Base-by-base conservation (phyloP, 2,329 filamentous ascomycete species). In the Exophiala spinifera region DNA sequence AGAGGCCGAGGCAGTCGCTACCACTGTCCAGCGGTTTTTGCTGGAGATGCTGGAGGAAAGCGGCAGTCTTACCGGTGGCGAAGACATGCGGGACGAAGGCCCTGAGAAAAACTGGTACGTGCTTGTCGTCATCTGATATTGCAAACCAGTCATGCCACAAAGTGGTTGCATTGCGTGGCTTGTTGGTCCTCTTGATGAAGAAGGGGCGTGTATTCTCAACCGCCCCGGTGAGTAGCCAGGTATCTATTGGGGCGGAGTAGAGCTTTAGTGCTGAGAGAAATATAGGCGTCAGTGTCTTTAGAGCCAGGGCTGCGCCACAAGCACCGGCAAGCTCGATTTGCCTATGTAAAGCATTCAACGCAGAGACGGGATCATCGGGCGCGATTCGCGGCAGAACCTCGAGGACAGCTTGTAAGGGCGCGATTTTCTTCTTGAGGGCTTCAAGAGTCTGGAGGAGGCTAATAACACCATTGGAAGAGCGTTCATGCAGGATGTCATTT, bases 121-220 rank as follows among this genome's bases (percentile, higher is more conserved):
- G 7, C n/a, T 36, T 51, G 14, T 50, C 46, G 21, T 51, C 42
- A 7, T 50, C 21, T 11, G 54, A 37, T 21, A 55, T 10, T n/a
- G 20, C 21, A 47, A 58, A 62, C 57, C 60, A 60, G 46, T 57
- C 52, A 19, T 60, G 54, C 60, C 57, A 62, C 15, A 62, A 51
- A 13, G 39, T 60, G 8, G 51, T 50, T 14, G 40, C 39, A 19
- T 50, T 37, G 19, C 42, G 37, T 13, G 46, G 37, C 5, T 49
- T 40, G 15, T 28, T 15, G 23, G 23, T 53, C 33, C 49, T 51
- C 8, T 28, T 33, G 6, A 62, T 49, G 50, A 60, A 60, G 46
- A 60, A 60, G 17, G 39, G 3, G 19, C 39, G 11, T 3, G 25
- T 42, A 3, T 50, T 3, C 14, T 46, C 50, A 28, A 60, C 17